Evolutionary conservation across 768 basidiomycete genomes (phyloP).

Genomic region (Gloeophyllum trabeum): DNA sequence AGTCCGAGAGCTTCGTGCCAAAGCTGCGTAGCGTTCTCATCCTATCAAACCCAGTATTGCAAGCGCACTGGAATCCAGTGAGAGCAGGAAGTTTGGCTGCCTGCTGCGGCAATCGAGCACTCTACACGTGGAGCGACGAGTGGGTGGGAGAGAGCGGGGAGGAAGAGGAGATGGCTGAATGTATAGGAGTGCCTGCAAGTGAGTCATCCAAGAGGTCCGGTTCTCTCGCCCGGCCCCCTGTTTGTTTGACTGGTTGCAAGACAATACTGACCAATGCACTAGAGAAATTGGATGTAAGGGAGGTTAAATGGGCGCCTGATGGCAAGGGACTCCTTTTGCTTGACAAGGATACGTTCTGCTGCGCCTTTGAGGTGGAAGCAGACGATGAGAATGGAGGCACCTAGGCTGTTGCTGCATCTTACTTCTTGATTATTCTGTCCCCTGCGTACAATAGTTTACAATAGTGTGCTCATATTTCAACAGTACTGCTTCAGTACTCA

Average conservation of each 20-base stretch:
- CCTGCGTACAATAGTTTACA: no score
- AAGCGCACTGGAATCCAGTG: slow-evolving; percentile 78
- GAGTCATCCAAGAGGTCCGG: no score
- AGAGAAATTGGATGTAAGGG: slow-evolving; percentile 65
- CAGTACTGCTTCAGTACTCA: no score
- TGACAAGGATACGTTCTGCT: slow-evolving; percentile 76
- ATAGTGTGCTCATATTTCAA: no score
- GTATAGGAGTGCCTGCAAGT: slow-evolving; percentile 84
- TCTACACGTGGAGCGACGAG: slow-evolving; percentile 80
- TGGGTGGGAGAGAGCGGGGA: slow-evolving; percentile 41
- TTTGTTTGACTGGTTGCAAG: neutral
- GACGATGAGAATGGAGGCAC: no score
- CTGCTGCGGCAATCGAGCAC: slow-evolving; percentile 53
- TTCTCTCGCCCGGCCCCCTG: no score
- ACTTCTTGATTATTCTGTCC: no score
- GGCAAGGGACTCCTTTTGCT: slow-evolving; percentile 71
- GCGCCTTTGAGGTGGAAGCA: slow-evolving; percentile 70
- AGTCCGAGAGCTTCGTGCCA: slow-evolving; percentile 29
- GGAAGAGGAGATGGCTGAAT: slow-evolving; percentile 71
- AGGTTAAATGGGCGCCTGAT: slow-evolving; percentile 76
- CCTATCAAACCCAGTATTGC: slow-evolving; percentile 50
- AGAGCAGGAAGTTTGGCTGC: slow-evolving; percentile 59
- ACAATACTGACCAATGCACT: neutral
- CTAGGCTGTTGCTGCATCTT: no score
- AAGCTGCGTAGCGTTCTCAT: slow-evolving; percentile 54